These are phyloP conservation scores for Hymenochaete sp. DNA, from an alignment of 1,284 basidiomycete species.

Conservation along the genomic window DNA sequence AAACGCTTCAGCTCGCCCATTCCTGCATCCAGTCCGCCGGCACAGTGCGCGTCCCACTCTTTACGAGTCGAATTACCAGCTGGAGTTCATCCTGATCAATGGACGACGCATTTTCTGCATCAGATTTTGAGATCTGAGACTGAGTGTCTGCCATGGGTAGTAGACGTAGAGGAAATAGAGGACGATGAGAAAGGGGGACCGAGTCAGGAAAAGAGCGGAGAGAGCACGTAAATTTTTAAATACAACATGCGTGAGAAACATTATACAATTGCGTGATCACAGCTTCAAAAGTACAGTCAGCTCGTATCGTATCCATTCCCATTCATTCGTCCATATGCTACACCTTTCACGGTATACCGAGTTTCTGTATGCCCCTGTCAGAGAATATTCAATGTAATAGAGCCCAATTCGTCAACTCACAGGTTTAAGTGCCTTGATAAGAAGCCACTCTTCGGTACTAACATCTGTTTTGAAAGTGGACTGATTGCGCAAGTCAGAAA, in stretches of 20 bases:
- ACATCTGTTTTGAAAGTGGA: slow-evolving; percentile 86
- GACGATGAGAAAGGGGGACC: background rate
- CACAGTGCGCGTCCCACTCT: slow-evolving; percentile 21
- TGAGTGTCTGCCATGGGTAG: slow-evolving; percentile 18
- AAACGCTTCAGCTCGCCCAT: slow-evolving; percentile 25
- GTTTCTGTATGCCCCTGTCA: background rate
- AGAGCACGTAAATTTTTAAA: too few species aligned
- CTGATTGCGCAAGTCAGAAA: slow-evolving; percentile 32
- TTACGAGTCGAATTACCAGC: slow-evolving; percentile 36
- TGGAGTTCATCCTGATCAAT: slow-evolving; percentile 50
- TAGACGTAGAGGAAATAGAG: slow-evolving; percentile 3
- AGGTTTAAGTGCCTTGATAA: slow-evolving; percentile 88
- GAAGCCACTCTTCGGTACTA: slow-evolving; percentile 85
- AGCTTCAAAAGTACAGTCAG: background rate
- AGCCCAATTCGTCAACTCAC: slow-evolving; percentile 41
- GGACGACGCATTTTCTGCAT: slow-evolving; percentile 23
- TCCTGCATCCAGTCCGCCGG: slow-evolving; percentile 27
- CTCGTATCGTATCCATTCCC: background rate
- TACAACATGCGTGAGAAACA: background rate
- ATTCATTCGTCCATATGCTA: background rate
- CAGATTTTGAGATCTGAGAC: slow-evolving; percentile 18
- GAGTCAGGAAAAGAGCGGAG: too few species aligned
- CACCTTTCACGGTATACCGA: slow-evolving; percentile 8
- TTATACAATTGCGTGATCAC: background rate
- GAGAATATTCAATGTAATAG: background rate